Base-by-base conservation (phyloP, 2,329 filamentous ascomycete species). In the Cercospora sp. region DNA sequence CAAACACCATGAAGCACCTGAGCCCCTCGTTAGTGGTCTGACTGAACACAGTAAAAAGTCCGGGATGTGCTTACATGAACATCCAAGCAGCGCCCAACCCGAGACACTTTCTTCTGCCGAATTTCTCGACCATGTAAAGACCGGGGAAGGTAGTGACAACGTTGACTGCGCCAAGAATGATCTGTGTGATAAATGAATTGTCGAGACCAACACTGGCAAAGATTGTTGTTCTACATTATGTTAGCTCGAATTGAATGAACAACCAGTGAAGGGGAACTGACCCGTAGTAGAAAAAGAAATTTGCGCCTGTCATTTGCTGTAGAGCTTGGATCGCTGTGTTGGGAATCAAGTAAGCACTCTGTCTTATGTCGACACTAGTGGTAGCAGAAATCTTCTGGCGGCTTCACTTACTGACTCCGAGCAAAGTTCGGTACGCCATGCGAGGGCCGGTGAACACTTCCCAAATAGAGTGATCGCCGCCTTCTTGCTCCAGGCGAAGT, bases 251-350 rank as follows among this genome's bases (percentile, higher is more conserved):
- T 10, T 7, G 8, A 13, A 23, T 16, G 20, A 26, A 12, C 1
- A 2, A 7, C 0, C 0, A 3, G 48, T 20, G 20, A 16, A 16
- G 48, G 23, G 30, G 13, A 36, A 59, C 55, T 59, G 13, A 59
- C n/a, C 83, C 83, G 69, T 84, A 84, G 77, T 84, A 84, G 79
- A 84, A 84, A 80, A 88, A 89, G 78, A 88, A 90, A 79, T 89
- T 89, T 68, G 85, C 87, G 26, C 89, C 89, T 0, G 88, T 90
- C 4, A 91, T 81, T 75, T 91, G 89, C 77, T 90, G 88, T 3
- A 88, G 85, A 57, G 86, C 84, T 77, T 85, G 81, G 3, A 84
- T 74, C 18, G 73, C 48, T 53, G 48, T 28, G 26, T 53, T 53
- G 23, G 12, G 1, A 3, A 9, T 1, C 5, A 7, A 2, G 23